Base-by-base conservation (phyloP, 164 flowering plant species). In the Stephania yunnanensis region DNA sequence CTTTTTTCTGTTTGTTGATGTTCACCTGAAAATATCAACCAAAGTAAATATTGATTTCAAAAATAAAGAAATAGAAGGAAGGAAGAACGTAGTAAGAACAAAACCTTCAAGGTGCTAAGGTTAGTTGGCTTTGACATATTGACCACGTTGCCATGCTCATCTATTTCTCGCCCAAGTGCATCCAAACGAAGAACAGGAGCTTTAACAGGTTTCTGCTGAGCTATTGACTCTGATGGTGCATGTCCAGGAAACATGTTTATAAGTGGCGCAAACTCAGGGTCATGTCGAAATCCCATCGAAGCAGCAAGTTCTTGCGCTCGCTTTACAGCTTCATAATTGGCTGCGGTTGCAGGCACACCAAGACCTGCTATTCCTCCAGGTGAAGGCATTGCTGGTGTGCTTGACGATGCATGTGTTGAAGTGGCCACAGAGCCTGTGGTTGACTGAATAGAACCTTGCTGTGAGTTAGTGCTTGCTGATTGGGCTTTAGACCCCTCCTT, bases 291-390 rank as follows among this genome's bases (percentile, higher is more conserved):
- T 66, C 99, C 99, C 98, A 96, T 90, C 84, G 87, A 92, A 61
- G 98, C 98, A 79, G 98, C 99, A 76, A 96, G 93, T 73, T 94
- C 98, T 80, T 93, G 97, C 17, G 97, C 98, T 75, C 94, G 86
- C 74, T 91, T 94, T 67, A 96, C 98, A 77, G 97, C 98, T 83
- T 96, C 99, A 76, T 69, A 36, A 74, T 87, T 91, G 29, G 91
- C 89, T 20, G 84, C 69, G 36, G 77, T 70, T 52, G 86, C 76
- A 73, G 89, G 85, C 66, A 86, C 89, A 48, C 88, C 55, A 80
- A 86, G 82, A 71, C 77, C 78, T 71, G 82, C 80, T 53, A 83
- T 68, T 50, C 81, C 87, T 82, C 82, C 74, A 46, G 75, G 76
- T 75, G 85, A 79, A 29, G 86, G 84, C 50, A 72, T 78, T 8